Conservation (phyloP, 2,329 filamentous ascomycete genomes). For the Scortechinia acanthostroma region DNA sequence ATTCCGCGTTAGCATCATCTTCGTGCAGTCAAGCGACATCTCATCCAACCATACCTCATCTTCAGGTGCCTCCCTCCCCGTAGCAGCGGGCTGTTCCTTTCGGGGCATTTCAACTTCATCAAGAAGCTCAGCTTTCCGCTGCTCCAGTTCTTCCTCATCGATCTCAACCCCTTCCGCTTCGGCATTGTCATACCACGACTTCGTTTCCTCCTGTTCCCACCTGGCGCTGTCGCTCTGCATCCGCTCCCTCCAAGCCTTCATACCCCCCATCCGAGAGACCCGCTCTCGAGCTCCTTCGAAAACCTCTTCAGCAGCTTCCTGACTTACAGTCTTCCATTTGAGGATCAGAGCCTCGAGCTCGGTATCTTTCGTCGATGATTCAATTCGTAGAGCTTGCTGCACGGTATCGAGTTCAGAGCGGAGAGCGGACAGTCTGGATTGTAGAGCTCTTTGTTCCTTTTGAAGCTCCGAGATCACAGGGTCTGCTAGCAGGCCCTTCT, state of each 20-base stretch:
- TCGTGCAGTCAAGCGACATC: too few relatives aligned
- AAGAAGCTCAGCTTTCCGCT: too few relatives aligned
- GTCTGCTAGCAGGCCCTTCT: too few relatives aligned
- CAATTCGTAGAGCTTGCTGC: not conserved
- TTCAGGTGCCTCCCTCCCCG: too few relatives aligned
- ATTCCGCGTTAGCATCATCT: not conserved
- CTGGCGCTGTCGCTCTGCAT: not conserved
- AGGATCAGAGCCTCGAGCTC: not conserved
- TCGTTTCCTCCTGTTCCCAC: not conserved
- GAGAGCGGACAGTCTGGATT: not conserved
- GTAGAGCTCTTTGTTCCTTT: not conserved
- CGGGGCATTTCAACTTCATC: too few relatives aligned
- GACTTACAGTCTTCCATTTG: not conserved
- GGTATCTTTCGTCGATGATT: not conserved
- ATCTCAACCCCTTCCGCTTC: too few relatives aligned
- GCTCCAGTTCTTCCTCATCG: too few relatives aligned
- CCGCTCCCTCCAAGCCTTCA: not conserved
- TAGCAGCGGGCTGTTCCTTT: too few relatives aligned
- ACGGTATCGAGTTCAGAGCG: not conserved
- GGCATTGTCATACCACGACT: not conserved
- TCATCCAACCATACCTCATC: too few relatives aligned
- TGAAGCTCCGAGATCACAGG: not conserved
- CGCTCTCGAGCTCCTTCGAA: not conserved
- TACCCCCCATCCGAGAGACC: not conserved
- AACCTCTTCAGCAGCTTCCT: not conserved